These are phyloP conservation scores for Backusella parvicylindrica DNA, from an alignment of 192 early-diverging fungal genomes.

Conservation along the genomic window DNA sequence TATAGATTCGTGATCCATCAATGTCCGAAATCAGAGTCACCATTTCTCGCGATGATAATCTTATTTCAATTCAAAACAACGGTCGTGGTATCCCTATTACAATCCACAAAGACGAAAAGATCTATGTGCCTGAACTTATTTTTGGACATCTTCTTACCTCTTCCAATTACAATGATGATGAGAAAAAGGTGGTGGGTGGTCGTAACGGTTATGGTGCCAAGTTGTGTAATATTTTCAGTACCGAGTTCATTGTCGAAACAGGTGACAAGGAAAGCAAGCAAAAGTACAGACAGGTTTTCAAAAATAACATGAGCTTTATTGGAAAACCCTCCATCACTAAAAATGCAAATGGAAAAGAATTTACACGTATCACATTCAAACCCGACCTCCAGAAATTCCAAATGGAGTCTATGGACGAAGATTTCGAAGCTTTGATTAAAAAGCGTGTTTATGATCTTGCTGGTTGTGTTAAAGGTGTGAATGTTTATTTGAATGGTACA, in stretches of 20 bases:
- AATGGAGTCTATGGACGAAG: constrained; percentile 84
- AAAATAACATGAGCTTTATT: constrained; percentile 86
- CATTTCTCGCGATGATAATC: constrained; percentile 76
- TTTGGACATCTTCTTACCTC: constrained; percentile 97
- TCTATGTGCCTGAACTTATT: constrained; percentile 96
- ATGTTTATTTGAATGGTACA: constrained; percentile 84
- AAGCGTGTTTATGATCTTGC: constrained; percentile 95
- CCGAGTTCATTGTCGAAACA: constrained; percentile 91
- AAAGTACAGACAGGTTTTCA: constrained; percentile 84
- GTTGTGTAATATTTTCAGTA: constrained; percentile 96
- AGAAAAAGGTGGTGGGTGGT: constrained; percentile 95
- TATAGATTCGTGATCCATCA: constrained; percentile 73
- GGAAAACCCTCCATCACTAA: constrained; percentile 70
- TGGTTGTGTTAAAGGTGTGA: constrained; percentile 78
- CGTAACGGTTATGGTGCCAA: constrained; percentile 94
- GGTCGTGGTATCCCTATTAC: constrained; percentile 94
- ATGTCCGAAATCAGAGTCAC: constrained; percentile 88
- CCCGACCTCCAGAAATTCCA: constrained; percentile 91
- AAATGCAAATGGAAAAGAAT: constrained; percentile 70
- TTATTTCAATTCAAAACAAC: constrained; percentile 91
- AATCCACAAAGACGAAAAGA: constrained; percentile 83
- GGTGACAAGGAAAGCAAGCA: constrained; percentile 65
- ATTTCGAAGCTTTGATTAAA: constrained; percentile 81
- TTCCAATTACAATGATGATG: constrained; percentile 94
- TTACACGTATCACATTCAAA: constrained; percentile 90